Conservation (phyloP, 176 grass and related monocot genomes). For the Avena atlantica region DNA sequence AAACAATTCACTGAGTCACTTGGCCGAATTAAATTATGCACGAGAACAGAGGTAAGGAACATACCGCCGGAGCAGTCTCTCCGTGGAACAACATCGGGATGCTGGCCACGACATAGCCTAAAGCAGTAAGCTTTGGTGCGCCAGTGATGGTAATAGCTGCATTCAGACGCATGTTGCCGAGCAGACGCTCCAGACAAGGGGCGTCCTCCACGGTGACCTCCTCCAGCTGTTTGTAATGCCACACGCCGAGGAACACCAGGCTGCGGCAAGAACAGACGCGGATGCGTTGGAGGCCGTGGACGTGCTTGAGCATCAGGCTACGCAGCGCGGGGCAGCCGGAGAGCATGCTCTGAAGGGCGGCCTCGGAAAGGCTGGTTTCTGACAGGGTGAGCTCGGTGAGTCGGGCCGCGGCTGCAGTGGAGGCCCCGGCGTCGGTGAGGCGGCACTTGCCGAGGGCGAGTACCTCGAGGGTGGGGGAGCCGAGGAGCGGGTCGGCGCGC, state of each 20-base stretch:
- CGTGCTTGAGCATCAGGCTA: conserved; percentile 43
- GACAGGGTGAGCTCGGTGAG: conserved; percentile 44
- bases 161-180: conserved; percentile 34
- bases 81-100: background rate
- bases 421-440: conserved; percentile 39
- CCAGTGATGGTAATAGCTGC: conserved; percentile 15
- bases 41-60: background rate
- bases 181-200: conserved; percentile 40
- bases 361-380: conserved; percentile 30
- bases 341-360: conserved; percentile 21
- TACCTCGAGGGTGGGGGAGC: conserved; percentile 33
- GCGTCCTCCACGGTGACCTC: conserved; percentile 47
- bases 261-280: conserved; percentile 36
- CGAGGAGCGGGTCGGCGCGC: conserved; percentile 24
- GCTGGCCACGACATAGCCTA: conserved; percentile 42
- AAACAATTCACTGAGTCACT: background rate
- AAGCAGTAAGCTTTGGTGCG: conserved; percentile 35
- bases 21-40: background rate
- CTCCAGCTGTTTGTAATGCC: conserved; percentile 43
- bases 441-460: conserved; percentile 42
- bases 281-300: conserved; percentile 39
- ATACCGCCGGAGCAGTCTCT: background rate
- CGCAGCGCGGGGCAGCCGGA: conserved; percentile 42
- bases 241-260: conserved; percentile 36
- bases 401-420: background rate